Evolutionary conservation across 1,139 yeast species (phyloP).

Genomic region (Saccharomyces pastorianus): DNA sequence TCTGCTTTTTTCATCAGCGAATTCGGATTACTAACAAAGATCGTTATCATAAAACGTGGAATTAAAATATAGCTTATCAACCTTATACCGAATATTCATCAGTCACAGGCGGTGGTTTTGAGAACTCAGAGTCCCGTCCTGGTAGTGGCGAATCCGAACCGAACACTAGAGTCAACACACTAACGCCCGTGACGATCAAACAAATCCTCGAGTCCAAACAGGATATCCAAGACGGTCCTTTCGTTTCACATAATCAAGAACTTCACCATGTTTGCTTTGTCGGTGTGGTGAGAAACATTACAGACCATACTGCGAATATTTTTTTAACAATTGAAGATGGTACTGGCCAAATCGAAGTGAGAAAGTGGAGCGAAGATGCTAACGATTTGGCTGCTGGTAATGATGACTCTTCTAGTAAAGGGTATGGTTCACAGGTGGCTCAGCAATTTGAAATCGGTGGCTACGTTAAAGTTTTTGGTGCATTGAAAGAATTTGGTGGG

Average conservation of each 20-base stretch:
- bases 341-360: constrained; percentile 65
- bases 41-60: not conserved
- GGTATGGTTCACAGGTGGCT: constrained; percentile 28
- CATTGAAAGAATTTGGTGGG: constrained; percentile 61
- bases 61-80: constrained; percentile 21
- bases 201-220: constrained; percentile 65
- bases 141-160: constrained; percentile 27
- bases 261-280: constrained; percentile 55
- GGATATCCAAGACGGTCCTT: constrained; percentile 69
- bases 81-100: constrained; percentile 29
- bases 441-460: constrained; percentile 35
- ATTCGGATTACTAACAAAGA: not conserved
- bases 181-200: constrained; percentile 80
- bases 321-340: constrained; percentile 71
- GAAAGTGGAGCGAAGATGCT: constrained; percentile 59
- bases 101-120: constrained; percentile 28
- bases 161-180: constrained; percentile 25
- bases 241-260: constrained; percentile 53
- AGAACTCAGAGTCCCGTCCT: constrained; percentile 24
- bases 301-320: constrained; percentile 45
- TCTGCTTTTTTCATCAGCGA: not conserved
- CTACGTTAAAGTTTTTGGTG: constrained; percentile 67
- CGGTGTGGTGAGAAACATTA: constrained; percentile 57
- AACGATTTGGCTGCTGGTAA: constrained; percentile 32
- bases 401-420: constrained; percentile 24